Base-by-base conservation (phyloP, 225 moss, liverwort and hornwort species). In the Takakia lepidozioides region DNA sequence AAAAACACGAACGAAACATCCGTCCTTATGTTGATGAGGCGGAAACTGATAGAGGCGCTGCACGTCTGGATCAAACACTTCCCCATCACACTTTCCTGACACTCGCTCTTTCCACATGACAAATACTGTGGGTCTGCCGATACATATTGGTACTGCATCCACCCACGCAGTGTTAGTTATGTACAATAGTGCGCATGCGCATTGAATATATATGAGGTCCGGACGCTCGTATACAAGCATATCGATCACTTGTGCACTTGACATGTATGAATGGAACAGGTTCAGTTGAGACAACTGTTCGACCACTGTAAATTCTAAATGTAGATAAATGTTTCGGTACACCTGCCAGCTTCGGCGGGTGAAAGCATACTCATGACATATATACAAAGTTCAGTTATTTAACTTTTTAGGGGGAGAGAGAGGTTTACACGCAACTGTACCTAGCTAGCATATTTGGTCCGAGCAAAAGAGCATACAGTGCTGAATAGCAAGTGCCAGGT, bases 61-160 rank as follows among this genome's bases (percentile, higher is more conserved):
- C 79, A 79, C 5, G 79, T 66, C 60, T 56, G 63, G 54, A 74
- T 41, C 18, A 63, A 0, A 58, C 79, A 79, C 3, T 11, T 7
- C 8, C 51, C 69, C 3, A 38, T 48, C 17, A 47, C 26, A 2
- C 44, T 61, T 1, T 36, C 19, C 21, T 53, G 14, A 57, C 79
- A 79, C 8, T 46, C 15, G 38, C 73, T 79, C 4, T 37, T 59
- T 11, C 45, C 53, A 48, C 79, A 79, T 29, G 64, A 48, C 53
- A 79, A 25, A 22, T 73, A 79, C 32, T 49, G 48, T 15, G 79
- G 69, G 34, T 79, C 79, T 36, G 54, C 66, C 23, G 49, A 47
- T 24, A 90, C 25, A n/a, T 55, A 73, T 21, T 83, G 77, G 23
- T 82, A 90, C 86, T 86, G 76, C 59, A 67, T 34, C 32, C 32